Evolutionary conservation across 2,329 filamentous ascomycete genomes (phyloP), one percentile per base, ranked within the genome.

Genomic region (Monosporascus ibericus): DNA sequence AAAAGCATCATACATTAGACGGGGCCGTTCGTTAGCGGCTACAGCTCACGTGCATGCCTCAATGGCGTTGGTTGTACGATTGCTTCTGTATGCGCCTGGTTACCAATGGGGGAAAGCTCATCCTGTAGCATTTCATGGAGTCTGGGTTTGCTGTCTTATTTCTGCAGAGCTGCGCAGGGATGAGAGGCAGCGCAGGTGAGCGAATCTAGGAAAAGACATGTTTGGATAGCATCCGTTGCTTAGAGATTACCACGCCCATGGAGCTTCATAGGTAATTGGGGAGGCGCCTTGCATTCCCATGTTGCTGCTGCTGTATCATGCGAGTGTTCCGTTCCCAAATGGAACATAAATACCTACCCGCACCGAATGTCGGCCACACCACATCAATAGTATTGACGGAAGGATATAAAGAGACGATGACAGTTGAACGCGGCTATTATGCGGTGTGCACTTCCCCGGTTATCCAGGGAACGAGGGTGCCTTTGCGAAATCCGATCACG

Each of bases 1-100:
- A 90, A 88, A 78, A 87, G 82, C 67, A 79, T 75, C 55, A 73
- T 75, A 55, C 63, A 75, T 52, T 62, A 68, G 52, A 47, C 71
- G 30, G 58, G 42, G 34, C n/a, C 30, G 34, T 38, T 47, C 38
- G 51, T 51, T 20, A 39, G 48, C 30, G 18, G 18, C 5, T 27
- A 51, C 55, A 52, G 52, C 58, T 52, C 37, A 22, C 22, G 49
- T 53, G 20, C 27, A 50, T 51, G 27, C 49, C 40, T 48, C 48
- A 14, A 44, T 5, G n/a, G 52, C 39, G 27, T 50, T 48, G 39
- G 22, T 52, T 50, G 37, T 42, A 20, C 18, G 46, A 27, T 25
- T 40, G 30, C 22, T 18, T 20, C 17, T 42, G 9, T 24, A 1
- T 42, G n/a, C 8, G n/a, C 22, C n/a, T 24, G 14, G 18, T 15